Conservation (phyloP, 805 yeast species). For the Kodamaea kaohsiungensis region DNA sequence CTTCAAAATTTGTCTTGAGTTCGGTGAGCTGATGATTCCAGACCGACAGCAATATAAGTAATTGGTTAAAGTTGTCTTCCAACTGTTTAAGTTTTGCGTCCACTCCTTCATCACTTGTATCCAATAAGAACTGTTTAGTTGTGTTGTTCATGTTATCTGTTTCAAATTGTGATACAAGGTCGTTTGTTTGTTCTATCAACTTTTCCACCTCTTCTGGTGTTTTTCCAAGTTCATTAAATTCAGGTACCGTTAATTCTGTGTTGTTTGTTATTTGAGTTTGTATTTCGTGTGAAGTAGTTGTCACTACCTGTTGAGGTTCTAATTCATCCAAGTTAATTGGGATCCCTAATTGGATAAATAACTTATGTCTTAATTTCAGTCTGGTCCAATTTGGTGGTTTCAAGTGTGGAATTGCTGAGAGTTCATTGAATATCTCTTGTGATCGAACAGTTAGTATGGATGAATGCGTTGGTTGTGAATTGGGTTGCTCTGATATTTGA, state of each 20-base stretch:
- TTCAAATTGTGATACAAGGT: conserved; percentile 31
- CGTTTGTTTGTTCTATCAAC: conserved; percentile 26
- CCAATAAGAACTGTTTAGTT: conserved; percentile 25
- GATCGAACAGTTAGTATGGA: conserved; percentile 35
- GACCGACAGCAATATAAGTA: conserved; percentile 34
- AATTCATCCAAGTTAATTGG: conserved; percentile 71
- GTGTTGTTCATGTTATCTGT: conserved; percentile 36
- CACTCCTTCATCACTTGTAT: conserved; percentile 15
- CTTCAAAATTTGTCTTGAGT: conserved; percentile 62
- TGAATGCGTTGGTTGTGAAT: background rate
- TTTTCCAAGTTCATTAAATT: conserved; percentile 32
- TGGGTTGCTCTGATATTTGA: conserved; percentile 8
- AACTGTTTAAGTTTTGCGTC: conserved; percentile 36
- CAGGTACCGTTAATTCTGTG: conserved; percentile 25
- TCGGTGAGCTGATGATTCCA: conserved; percentile 56
- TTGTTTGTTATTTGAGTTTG: background rate
- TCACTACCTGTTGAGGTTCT: background rate
- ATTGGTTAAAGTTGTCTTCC: conserved; percentile 24
- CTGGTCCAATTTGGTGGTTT: conserved; percentile 70
- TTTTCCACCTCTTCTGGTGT: conserved; percentile 26
- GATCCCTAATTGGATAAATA: conserved; percentile 65
- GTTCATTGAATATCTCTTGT: conserved; percentile 42
- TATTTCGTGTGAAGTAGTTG: background rate
- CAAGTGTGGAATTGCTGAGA: conserved; percentile 50
- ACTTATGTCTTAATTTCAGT: conserved; percentile 62